These are phyloP conservation scores for Stemphylium beticola DNA, from an alignment of 2,329 filamentous ascomycete species.

Conservation along the genomic window DNA sequence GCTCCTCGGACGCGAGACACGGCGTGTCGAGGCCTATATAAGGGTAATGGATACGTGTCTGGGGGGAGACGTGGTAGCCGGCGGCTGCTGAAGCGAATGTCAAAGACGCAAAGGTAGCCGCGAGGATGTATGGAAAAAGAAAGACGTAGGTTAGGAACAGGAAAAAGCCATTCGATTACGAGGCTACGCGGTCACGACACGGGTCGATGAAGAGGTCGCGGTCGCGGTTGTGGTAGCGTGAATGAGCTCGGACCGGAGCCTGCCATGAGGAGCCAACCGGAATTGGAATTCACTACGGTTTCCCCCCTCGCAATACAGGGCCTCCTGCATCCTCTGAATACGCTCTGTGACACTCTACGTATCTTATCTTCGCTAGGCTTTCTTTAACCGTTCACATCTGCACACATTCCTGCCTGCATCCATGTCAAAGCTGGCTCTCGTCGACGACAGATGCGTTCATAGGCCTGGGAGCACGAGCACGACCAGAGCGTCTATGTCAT, in stretches of 20 bases:
- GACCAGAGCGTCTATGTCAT: conserved; percentile 31
- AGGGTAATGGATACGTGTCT: conserved; percentile 31
- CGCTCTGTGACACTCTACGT: conserved; percentile 1
- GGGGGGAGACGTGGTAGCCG: conserved; percentile 30
- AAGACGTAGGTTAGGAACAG: conserved; percentile 35
- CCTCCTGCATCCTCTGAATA: conserved; percentile 1
- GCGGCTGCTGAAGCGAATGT: conserved; percentile 27
- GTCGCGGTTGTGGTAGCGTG: conserved; percentile 16
- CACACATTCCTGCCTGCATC: not conserved
- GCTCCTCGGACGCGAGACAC: conserved; percentile 36
- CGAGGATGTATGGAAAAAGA: conserved; percentile 15
- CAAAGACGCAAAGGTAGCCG: conserved; percentile 22
- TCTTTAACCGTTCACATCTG: not conserved
- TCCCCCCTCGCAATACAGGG: conserved; percentile 17
- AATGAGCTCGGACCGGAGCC: conserved; percentile 31
- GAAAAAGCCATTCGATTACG: conserved; percentile 44
- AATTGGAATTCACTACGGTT: conserved; percentile 26
- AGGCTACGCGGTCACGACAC: conserved; percentile 21
- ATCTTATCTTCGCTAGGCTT: conserved; percentile 6
- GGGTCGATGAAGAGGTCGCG: conserved; percentile 3
- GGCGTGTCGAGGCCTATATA: conserved; percentile 36
- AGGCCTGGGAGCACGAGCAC: conserved; percentile 39
- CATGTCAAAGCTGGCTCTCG: conserved; percentile 10
- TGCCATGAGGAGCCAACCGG: conserved; percentile 14
- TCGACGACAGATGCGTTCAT: conserved; percentile 23